Evolutionary conservation across 805 yeast genomes (phyloP).

Genomic region (Ogataea parapolymorpha): DNA sequence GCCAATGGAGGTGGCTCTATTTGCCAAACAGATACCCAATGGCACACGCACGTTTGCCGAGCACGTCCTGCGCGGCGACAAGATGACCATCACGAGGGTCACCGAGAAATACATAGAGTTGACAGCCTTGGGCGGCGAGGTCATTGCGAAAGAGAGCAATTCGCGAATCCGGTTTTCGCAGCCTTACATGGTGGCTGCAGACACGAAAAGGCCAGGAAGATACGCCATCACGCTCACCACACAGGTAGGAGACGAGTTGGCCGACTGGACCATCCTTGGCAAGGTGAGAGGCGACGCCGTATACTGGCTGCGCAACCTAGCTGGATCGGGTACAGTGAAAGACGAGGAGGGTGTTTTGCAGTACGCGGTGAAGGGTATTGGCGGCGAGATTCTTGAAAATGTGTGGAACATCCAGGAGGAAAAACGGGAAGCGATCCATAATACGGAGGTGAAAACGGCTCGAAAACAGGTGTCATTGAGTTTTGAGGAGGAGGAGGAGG

Average conservation of each 20-base stretch:
- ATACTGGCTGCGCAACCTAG: constrained; percentile 13
- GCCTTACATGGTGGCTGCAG: constrained; percentile 15
- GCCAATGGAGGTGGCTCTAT: constrained; percentile 3
- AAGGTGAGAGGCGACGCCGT: constrained; percentile 15
- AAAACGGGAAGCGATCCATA: too few species aligned
- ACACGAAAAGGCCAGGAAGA: constrained; percentile 1
- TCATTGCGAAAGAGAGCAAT: constrained; percentile 7
- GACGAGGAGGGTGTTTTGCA: constrained; percentile 10
- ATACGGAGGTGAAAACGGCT: background rate
- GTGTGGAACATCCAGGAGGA: constrained; percentile 4
- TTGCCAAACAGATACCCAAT: constrained; percentile 13
- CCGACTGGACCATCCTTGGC: constrained; percentile 18
- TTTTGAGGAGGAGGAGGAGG: constrained; percentile 15
- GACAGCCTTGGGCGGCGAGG: constrained; percentile 1
- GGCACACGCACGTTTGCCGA: constrained; percentile 7
- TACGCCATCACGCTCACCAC: constrained; percentile 12
- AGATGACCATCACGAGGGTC: constrained; percentile 9
- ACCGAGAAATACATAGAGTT: constrained; percentile 2
- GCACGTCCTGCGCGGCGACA: constrained; percentile 1
- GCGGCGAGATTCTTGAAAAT: constrained; percentile 6
- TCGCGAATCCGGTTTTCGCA: constrained; percentile 10
- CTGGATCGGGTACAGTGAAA: constrained; percentile 2
- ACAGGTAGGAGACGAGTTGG: constrained; percentile 7
- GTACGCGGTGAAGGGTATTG: constrained; percentile 12
- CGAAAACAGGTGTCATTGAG: constrained; percentile 11